Evolutionary conservation across 495 filamentous ascomycete species (phyloP), one percentile per base, ranked within the genome.

Genomic region (Neurospora tetraspora): DNA sequence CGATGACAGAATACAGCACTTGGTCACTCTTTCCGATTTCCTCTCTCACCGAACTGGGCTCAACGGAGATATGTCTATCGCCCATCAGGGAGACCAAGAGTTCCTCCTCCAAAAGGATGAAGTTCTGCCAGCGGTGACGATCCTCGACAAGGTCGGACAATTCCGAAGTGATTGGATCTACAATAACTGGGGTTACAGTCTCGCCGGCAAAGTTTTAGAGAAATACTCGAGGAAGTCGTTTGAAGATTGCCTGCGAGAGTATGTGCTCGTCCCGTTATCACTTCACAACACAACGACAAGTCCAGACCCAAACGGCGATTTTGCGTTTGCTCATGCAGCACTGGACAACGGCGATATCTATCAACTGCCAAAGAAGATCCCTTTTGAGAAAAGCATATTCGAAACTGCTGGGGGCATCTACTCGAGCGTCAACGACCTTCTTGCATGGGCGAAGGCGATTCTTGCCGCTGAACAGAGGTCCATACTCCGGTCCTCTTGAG

Each of bases 131-230:
- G 61, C 71, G 8, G 31, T 74, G 27, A 18, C n/a, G 10, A 11
- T 10, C 8, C 68, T 72, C 23, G 18, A 45, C 5, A 68, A 45
- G 53, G 34, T 34, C 0, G 40, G 38, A 27, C 65, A 69, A 14
- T 69, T 75, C 38, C 71, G 74, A n/a, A 34, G 5, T 4, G 61
- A 77, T 27, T 81, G 69, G 45, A 43, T 43, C 38, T 80, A 81
- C 74, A 79, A 77, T 61, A 77, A 77, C 68, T 73, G 71, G 42
- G 69, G 71, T 43, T 80, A 79, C 34, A 74, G 71, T 40, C 38
- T 80, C 34, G 75, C 75, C 0, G 79, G 75, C 40, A 34, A 70
- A 4, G 70, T 80, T 9, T 74, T 79, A 23, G 76, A 79, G 53
- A 73, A 73, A 31, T 14, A 76, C 12, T 71, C 75, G 7, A 73